Percentiles rank a stretch among this genome's conserved stretches.
These are phyloP conservation scores for Mortierella sp. DNA, from an alignment of 371 early-diverging fungal species.

Conservation along the genomic window DNA sequence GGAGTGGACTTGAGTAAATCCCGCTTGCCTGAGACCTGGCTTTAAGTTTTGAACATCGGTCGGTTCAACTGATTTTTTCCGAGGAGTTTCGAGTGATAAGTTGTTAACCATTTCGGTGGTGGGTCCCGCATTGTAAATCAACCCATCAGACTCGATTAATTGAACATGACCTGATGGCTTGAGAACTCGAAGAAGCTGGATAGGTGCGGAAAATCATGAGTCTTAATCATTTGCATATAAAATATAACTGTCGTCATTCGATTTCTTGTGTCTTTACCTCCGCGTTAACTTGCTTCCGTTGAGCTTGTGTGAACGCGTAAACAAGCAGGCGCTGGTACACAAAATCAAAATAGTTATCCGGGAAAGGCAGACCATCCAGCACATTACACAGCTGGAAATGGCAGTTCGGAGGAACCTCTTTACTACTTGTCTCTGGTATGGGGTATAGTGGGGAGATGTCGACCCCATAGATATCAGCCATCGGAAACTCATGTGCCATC, in stretches of 20 bases:
- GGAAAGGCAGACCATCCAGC: slow-evolving; percentile 63
- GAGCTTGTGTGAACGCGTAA: slow-evolving; percentile 13
- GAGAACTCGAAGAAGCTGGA: slow-evolving; percentile 59
- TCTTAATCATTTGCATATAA: too few relatives aligned
- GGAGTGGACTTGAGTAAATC: slow-evolving; percentile 27
- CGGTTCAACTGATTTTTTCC: slow-evolving; percentile 23
- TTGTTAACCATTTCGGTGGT: slow-evolving; percentile 36
- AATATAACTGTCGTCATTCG: too few relatives aligned
- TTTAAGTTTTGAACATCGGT: slow-evolving; percentile 17
- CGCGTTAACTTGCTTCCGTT: slow-evolving; percentile 25
- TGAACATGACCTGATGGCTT: slow-evolving; percentile 63
- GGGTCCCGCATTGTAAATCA: slow-evolving; percentile 57
- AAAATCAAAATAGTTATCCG: slow-evolving; percentile 63
- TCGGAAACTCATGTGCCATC: slow-evolving; percentile 66
- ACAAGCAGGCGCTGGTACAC: slow-evolving; percentile 60
- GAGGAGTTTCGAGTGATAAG: slow-evolving; percentile 15
- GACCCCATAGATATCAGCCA: slow-evolving; percentile 61
- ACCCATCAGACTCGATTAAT: slow-evolving; percentile 60
- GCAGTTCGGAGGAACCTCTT: slow-evolving; percentile 64
- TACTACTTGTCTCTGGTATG: slow-evolving; percentile 18
- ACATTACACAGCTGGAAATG: slow-evolving; percentile 62
- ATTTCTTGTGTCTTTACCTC: slow-evolving; percentile 15
- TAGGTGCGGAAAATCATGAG: slow-evolving; percentile 1
- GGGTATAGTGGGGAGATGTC: slow-evolving; percentile 67
- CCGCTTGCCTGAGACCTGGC: slow-evolving; percentile 17